Percentiles rank a stretch among this genome's conserved stretches.
Evolutionary conservation across 164 flowering plant genomes (phyloP).

Genomic region (Magnolia changhungtana): DNA sequence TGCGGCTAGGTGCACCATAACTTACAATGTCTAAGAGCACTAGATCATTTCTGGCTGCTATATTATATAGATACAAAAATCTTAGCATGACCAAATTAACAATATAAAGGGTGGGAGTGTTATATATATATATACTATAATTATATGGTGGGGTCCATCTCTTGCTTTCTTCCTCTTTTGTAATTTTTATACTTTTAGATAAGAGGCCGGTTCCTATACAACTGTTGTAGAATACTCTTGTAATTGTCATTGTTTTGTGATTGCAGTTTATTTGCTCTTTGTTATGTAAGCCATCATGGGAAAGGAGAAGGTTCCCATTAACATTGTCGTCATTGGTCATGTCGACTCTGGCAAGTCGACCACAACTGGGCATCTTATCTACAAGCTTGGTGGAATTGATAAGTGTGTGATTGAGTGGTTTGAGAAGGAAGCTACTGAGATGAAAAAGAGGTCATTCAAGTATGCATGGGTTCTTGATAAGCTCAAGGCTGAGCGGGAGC

Average conservation of each 20-base stretch:
- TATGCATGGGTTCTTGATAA: slow-evolving; percentile 86
- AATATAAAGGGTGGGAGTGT: too few relatives aligned
- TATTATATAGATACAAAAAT: too few relatives aligned
- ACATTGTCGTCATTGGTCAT: slow-evolving; percentile 72
- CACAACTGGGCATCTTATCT: slow-evolving; percentile 73
- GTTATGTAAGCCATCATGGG: slow-evolving; percentile 30
- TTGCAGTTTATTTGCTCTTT: too few relatives aligned
- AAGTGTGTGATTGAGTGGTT: slow-evolving; percentile 87
- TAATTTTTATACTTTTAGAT: background rate
- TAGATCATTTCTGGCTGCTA: too few relatives aligned
- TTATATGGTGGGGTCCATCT: slow-evolving; percentile 43
- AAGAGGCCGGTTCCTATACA: background rate
- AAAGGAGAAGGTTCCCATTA: slow-evolving; percentile 55
- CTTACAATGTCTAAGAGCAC: too few relatives aligned
- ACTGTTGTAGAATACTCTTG: background rate
- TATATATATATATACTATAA: slow-evolving; percentile 32
- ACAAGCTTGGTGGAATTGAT: slow-evolving; percentile 89
- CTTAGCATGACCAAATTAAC: too few relatives aligned
- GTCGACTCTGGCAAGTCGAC: slow-evolving; percentile 75
- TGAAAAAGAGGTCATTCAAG: slow-evolving; percentile 87
- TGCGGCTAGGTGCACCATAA: too few relatives aligned
- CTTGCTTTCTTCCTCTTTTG: background rate
- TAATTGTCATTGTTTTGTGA: too few relatives aligned
- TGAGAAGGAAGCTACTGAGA: slow-evolving; percentile 88
- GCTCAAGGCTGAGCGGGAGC: slow-evolving; percentile 85